These are phyloP conservation scores for Alternaria sp. DNA, from an alignment of 2,329 filamentous ascomycete species.

Conservation along the genomic window DNA sequence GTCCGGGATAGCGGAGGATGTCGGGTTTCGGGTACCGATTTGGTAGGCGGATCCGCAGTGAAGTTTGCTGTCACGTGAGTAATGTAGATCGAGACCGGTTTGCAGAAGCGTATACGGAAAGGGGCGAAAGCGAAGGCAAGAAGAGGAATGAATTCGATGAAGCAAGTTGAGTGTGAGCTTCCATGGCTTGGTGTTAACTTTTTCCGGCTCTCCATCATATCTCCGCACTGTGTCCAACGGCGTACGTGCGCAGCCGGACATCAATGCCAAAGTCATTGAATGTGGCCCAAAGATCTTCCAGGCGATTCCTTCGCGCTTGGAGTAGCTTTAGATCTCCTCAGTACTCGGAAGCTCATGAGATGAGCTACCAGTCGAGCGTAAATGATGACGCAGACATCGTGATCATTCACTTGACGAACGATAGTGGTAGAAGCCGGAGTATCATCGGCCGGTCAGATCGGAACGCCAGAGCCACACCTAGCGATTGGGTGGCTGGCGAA, in stretches of 20 bases:
- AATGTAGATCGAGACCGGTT: not conserved
- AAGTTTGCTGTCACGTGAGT: constrained; percentile 11
- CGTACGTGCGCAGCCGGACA: constrained; percentile 1
- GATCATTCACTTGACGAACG: not conserved
- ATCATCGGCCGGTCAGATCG: not conserved
- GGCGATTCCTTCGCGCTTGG: too few relatives aligned
- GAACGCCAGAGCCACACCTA: not conserved
- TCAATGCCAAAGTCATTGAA: not conserved
- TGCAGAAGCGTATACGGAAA: not conserved
- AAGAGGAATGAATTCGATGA: not conserved
- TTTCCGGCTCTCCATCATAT: constrained; percentile 20
- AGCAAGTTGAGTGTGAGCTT: not conserved
- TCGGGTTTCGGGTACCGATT: not conserved
- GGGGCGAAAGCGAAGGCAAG: not conserved
- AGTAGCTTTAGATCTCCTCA: not conserved
- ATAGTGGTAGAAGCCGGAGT: not conserved
- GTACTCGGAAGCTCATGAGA: not conserved
- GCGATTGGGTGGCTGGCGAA: not conserved
- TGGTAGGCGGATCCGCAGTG: constrained; percentile 5
- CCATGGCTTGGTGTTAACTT: not conserved
- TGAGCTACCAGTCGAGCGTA: not conserved
- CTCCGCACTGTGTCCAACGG: constrained; percentile 11
- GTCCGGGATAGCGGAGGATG: not conserved
- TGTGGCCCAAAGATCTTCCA: not conserved
- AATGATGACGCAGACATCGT: not conserved